phyloP scores from a whole-genome alignment of 164 flowering plant species.

The Tinospora cordifolia region DNA sequence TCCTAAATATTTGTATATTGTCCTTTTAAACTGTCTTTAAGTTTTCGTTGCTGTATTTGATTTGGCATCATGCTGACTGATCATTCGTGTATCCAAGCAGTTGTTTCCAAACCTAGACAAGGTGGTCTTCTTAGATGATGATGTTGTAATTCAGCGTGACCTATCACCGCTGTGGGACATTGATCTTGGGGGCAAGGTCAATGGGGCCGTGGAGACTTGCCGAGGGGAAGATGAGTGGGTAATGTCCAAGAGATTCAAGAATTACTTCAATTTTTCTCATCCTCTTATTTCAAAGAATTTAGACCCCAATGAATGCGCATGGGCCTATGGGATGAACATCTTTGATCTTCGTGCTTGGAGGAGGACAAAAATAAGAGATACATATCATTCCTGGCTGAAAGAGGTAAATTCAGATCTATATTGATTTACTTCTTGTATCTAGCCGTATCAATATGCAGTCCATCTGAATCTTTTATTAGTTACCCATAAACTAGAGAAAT shows the following conservation, averaged over 20 bases:
- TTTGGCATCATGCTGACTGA: neutral
- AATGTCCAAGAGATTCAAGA: conserved; percentile 82
- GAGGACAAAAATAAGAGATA: conserved; percentile 73
- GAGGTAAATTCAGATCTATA: conserved; percentile 42
- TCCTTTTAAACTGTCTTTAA: neutral
- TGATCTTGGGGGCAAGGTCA: conserved; percentile 83
- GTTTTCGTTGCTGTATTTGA: neutral
- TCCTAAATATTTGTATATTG: neutral
- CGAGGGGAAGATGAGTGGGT: conserved; percentile 92
- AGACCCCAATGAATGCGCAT: conserved; percentile 91
- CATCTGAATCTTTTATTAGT: neutral
- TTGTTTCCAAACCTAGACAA: conserved; percentile 89
- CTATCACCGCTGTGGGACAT: conserved; percentile 85
- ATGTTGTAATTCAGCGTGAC: conserved; percentile 88
- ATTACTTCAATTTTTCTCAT: conserved; percentile 93
- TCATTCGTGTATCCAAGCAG: conserved; percentile 35
- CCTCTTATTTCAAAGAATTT: conserved; percentile 69
- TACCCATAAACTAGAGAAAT: neutral
- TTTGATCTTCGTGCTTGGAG: conserved; percentile 94
- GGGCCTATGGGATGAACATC: conserved; percentile 99
- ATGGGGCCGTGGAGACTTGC: conserved; percentile 98
- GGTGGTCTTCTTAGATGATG: conserved; percentile 95
- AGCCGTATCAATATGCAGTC: neutral
- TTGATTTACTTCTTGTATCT: neutral
- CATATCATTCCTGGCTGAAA: conserved; percentile 85